Evolutionary conservation across 1,139 yeast genomes (phyloP), one percentile per base, ranked within the genome.

Genomic region (Spencermartinsiella ligniputridi): DNA sequence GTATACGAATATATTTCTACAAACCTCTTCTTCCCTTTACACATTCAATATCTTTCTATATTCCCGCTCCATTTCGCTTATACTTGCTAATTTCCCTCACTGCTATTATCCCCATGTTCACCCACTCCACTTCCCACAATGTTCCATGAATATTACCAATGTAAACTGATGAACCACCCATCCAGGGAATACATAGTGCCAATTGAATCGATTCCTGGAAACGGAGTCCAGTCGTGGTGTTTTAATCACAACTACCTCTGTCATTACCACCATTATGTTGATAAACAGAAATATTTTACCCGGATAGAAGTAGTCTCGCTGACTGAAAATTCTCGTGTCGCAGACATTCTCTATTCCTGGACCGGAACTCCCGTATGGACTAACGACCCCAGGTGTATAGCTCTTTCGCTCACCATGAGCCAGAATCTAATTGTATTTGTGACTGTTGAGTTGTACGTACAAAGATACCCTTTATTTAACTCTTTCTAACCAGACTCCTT

Each of bases 141-240:
- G 32, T 15, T n/a, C 12, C 15, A 27, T 6, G 42, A 46, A 15
- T 39, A 44, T 8, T 27, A 41, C 36, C 49, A 44, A 24, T 50
- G 52, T 42, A 37, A 43, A 25, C 41, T 42, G 2, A 39, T 52
- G 39, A 45, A 50, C 45, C 52, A 48, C 25, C 57, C 57, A 2
- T 49, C 52, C 9, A 47, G 44, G 3, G 49, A 52, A 35, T 46
- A 45, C 40, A n/a, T 34, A 3, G 38, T 52, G 3, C 48, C 50
- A 9, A 13, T 49, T 9, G 54, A 52, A 19, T 49, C 53, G 1
- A 47, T 50, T 5, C 52, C 52, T 9, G 44, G 45, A 35, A 51
- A 49, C 35, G 51, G 47, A 5, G 33, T 51, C n/a, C 39, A 40
- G n/a, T 43, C 52, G 3, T 39, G 51, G 15, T 30, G 44, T 13